Evolutionary conservation across 2,329 filamentous ascomycete species (phyloP).

Genomic region (Thelonectria rubi): DNA sequence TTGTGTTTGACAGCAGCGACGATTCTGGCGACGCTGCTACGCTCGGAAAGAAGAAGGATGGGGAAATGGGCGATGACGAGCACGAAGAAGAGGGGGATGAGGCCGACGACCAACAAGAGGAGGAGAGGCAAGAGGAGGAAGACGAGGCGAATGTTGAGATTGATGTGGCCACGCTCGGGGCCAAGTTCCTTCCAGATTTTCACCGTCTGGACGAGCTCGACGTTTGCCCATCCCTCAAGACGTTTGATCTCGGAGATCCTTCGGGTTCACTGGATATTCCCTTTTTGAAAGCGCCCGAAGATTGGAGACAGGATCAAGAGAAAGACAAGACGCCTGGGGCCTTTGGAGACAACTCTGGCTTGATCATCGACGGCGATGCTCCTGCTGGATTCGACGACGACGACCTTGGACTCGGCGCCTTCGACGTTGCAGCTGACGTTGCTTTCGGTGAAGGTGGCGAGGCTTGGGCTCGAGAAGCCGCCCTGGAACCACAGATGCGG

Average conservation of each 20-base stretch:
- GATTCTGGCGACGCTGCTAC: constrained; percentile 68
- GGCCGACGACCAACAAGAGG: constrained; percentile 45
- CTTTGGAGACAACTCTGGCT: constrained; percentile 75
- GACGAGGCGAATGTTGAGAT: constrained; percentile 72
- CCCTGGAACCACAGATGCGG: constrained; percentile 84
- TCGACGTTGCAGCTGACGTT: constrained; percentile 75
- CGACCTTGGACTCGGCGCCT: constrained; percentile 76
- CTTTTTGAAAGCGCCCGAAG: constrained; percentile 87
- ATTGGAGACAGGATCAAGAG: constrained; percentile 79
- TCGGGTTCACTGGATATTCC: constrained; percentile 88
- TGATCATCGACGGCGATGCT: constrained; percentile 88
- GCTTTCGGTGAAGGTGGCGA: constrained; percentile 97
- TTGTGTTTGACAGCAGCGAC: constrained; percentile 98
- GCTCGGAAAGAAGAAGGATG: constrained; percentile 49
- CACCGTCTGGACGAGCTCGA: constrained; percentile 82
- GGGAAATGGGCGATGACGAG: constrained; percentile 52
- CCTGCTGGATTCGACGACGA: constrained; percentile 77
- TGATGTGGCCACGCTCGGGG: constrained; percentile 77
- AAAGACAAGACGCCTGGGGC: constrained; percentile 65
- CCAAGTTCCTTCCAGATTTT: constrained; percentile 87
- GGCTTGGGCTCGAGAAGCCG: constrained; percentile 91
- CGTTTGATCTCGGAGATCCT: constrained; percentile 88
- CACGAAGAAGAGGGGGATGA: constrained; percentile 48
- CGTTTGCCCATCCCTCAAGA: constrained; percentile 93
- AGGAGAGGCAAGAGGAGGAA: constrained; percentile 55